Evolutionary conservation across 768 basidiomycete genomes (phyloP).

Genomic region (Psilocybe subaeruginosa): DNA sequence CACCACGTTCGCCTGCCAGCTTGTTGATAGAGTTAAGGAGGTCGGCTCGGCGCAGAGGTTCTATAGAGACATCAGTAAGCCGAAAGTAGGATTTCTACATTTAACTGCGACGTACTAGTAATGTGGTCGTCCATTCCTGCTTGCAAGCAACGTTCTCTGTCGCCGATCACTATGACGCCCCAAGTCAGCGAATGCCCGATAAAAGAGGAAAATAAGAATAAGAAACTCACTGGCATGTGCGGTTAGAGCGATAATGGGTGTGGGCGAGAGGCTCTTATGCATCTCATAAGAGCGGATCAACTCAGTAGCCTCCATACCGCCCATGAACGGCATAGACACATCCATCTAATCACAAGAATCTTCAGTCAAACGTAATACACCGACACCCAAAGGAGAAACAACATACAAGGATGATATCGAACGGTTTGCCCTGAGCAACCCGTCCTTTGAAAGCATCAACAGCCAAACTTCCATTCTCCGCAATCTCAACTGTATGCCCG

Average conservation of each 20-base stretch:
- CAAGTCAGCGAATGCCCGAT: slow-evolving; percentile 9
- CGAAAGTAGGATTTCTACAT: background rate
- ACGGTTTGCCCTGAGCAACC: slow-evolving; percentile 70
- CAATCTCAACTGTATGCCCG: slow-evolving; percentile 94
- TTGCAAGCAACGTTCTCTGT: slow-evolving; percentile 52
- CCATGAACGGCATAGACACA: slow-evolving; percentile 98
- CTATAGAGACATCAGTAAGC: slow-evolving; percentile 34
- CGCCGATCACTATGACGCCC: slow-evolving; percentile 73
- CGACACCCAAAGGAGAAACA: background rate
- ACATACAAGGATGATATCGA: slow-evolving; percentile 90
- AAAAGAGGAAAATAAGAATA: too few relatives aligned
- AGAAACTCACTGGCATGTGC: slow-evolving; percentile 88
- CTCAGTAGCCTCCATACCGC: slow-evolving; percentile 97
- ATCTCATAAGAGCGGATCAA: slow-evolving; percentile 86
- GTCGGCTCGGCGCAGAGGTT: slow-evolving; percentile 79
- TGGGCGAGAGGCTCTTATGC: slow-evolving; percentile 67
- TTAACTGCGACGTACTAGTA: slow-evolving; percentile 56
- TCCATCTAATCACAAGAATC: slow-evolving; percentile 73
- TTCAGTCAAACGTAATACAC: slow-evolving; percentile 4
- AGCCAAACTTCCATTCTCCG: slow-evolving; percentile 94
- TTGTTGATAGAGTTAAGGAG: slow-evolving; percentile 83
- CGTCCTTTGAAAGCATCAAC: slow-evolving; percentile 90
- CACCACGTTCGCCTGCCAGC: slow-evolving; percentile 67
- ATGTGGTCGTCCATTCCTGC: slow-evolving; percentile 77
- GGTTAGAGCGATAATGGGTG: slow-evolving; percentile 95